phyloP scores from a whole-genome alignment of 495 filamentous ascomycete species.

The Stereocaulon alpinum region DNA sequence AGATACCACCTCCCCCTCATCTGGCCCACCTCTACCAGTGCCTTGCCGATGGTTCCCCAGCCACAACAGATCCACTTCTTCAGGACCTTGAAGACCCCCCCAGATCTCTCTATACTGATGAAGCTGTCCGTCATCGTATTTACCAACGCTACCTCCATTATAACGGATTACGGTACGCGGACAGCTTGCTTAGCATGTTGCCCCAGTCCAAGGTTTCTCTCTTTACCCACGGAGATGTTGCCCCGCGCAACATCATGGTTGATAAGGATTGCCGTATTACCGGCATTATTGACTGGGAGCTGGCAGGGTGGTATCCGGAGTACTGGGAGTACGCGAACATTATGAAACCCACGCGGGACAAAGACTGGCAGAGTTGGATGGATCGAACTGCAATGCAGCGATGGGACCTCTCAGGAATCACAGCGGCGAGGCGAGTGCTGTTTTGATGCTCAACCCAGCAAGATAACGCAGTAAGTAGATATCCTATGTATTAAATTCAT shows the following conservation, averaged over 20 bases:
- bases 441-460: conserved; percentile 24
- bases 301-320: conserved; percentile 38
- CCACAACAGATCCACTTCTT: conserved; percentile 25
- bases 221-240: conserved; percentile 30
- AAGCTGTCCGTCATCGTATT: conserved; percentile 28
- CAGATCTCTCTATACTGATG: conserved; percentile 26
- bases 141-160: conserved; percentile 30
- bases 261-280: conserved; percentile 29
- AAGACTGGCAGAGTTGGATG: conserved; percentile 35
- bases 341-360: conserved; percentile 26
- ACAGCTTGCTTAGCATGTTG: conserved; percentile 28
- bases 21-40: conserved; percentile 27
- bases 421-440: conserved; percentile 32
- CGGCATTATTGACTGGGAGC: conserved; percentile 39
- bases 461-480: too few relatives aligned
- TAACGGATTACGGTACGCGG: conserved; percentile 25
- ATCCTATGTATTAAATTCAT: too few relatives aligned
- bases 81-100: conserved; percentile 26
- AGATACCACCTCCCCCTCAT: conserved; percentile 23
- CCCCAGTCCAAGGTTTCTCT: conserved; percentile 25
- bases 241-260: conserved; percentile 32
- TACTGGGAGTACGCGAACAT: conserved; percentile 44
- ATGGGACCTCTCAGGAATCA: conserved; percentile 35
- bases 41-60: conserved; percentile 28
- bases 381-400: conserved; percentile 28